phyloP scores from a whole-genome alignment of 768 basidiomycete species.

The Obba rivulosa region DNA sequence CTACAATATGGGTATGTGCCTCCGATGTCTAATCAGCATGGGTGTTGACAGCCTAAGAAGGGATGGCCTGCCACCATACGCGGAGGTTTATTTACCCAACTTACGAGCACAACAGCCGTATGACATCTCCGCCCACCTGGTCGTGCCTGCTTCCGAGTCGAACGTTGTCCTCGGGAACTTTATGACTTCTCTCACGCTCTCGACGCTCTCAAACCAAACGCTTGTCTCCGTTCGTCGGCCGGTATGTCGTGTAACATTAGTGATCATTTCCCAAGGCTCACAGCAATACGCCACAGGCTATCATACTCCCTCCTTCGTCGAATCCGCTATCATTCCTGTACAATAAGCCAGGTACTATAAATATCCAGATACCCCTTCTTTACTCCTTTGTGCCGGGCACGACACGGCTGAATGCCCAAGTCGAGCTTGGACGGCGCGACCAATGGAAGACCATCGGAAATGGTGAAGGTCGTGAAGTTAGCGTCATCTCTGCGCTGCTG shows the following conservation, averaged over 20 bases:
- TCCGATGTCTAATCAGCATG: background rate
- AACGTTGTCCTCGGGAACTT: constrained; percentile 81
- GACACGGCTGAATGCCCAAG: constrained; percentile 45
- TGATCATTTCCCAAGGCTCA: no score
- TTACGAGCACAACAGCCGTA: constrained; percentile 66
- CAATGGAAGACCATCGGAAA: constrained; percentile 64
- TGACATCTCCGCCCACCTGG: constrained; percentile 62
- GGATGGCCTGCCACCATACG: constrained; percentile 61
- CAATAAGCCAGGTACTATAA: constrained; percentile 34
- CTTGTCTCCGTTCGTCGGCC: constrained; percentile 56
- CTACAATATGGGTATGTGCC: constrained; percentile 72
- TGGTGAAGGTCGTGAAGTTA: constrained; percentile 71
- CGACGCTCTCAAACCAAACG: constrained; percentile 57
- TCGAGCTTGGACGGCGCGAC: constrained; percentile 74
- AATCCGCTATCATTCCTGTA: constrained; percentile 33
- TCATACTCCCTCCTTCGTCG: constrained; percentile 41
- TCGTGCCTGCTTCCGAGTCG: constrained; percentile 57
- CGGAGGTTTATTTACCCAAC: constrained; percentile 43
- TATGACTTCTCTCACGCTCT: constrained; percentile 65
- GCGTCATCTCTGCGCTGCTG: constrained; percentile 56
- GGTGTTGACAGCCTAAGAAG: constrained; percentile 28
- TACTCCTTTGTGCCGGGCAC: constrained; percentile 44
- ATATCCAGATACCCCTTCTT: constrained; percentile 55
- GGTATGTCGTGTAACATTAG: constrained; percentile 42
- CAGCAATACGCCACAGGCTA: constrained; percentile 38